These are phyloP conservation scores for Monosporascus sp. DNA, from an alignment of 2,329 filamentous ascomycete species.

Conservation along the genomic window DNA sequence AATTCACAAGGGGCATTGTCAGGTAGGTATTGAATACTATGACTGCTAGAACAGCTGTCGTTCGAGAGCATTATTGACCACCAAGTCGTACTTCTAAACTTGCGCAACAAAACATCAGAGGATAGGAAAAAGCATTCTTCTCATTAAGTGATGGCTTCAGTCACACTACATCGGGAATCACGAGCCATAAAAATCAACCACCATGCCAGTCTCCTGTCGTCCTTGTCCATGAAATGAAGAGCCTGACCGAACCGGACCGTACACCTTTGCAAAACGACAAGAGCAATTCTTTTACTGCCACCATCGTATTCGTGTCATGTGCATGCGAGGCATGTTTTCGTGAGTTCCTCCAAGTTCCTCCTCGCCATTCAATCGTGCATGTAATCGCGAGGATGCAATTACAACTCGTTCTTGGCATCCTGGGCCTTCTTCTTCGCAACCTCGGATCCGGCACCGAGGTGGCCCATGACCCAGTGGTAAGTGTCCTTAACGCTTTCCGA, in stretches of 20 bases:
- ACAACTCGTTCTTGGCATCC: slow-evolving; percentile 46
- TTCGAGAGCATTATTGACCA: not conserved
- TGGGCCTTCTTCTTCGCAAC: slow-evolving; percentile 44
- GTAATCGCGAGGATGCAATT: slow-evolving; percentile 13
- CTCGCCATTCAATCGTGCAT: not conserved
- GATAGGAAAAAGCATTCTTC: not conserved
- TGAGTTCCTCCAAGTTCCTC: not conserved
- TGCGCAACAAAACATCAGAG: too few species aligned
- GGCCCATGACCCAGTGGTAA: slow-evolving; percentile 47
- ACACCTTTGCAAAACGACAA: not conserved
- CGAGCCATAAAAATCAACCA: not conserved
- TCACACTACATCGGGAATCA: not conserved
- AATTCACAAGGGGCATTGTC: too few species aligned
- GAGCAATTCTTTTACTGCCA: not conserved
- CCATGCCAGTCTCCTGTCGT: not conserved
- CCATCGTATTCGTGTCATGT: not conserved
- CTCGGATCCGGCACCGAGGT: slow-evolving; percentile 44
- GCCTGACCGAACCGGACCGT: not conserved
- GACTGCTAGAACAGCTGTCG: too few species aligned
- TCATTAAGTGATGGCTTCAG: not conserved
- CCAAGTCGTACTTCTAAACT: not conserved
- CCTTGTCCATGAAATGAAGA: not conserved
- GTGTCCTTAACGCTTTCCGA: slow-evolving; percentile 41
- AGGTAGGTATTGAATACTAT: too few species aligned
- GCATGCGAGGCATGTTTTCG: not conserved